phyloP scores from a whole-genome alignment of 1,284 basidiomycete species.

The Cutaneotrichosporon sp. region DNA sequence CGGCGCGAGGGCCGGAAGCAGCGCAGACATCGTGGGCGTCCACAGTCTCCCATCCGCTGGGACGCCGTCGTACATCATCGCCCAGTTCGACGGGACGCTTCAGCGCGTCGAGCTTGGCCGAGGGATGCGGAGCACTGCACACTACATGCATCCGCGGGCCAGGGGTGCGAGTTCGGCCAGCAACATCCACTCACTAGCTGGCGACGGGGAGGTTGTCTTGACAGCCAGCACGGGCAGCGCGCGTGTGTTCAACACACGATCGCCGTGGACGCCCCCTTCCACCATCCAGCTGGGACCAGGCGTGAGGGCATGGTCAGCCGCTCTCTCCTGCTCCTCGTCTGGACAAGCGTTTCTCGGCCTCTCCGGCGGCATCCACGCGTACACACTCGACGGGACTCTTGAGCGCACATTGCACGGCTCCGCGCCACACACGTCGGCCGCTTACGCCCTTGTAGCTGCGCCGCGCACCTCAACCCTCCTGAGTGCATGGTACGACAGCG shows the following conservation, averaged over 20 bases:
- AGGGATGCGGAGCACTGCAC: slow-evolving; percentile 7
- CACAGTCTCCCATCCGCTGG: slow-evolving; percentile 18
- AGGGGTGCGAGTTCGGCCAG: not conserved
- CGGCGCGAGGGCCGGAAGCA: slow-evolving; percentile 17
- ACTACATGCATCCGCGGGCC: slow-evolving; percentile 16
- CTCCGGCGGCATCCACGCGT: slow-evolving; percentile 7
- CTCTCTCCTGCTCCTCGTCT: slow-evolving; percentile 10
- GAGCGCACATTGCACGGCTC: slow-evolving; percentile 1
- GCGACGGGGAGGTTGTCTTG: slow-evolving; percentile 21
- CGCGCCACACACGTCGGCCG: slow-evolving; percentile 2
- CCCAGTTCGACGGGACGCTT: slow-evolving; percentile 39
- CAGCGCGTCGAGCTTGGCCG: slow-evolving; percentile 22
- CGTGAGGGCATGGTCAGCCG: slow-evolving; percentile 37
- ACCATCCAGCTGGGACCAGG: slow-evolving; percentile 17
- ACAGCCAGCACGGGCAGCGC: slow-evolving; percentile 21
- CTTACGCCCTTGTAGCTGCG: slow-evolving; percentile 10
- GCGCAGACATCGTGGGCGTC: slow-evolving; percentile 35
- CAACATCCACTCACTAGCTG: slow-evolving; percentile 14
- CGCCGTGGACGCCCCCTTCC: slow-evolving; percentile 33
- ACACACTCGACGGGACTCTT: not conserved
- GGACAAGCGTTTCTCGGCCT: slow-evolving; percentile 9
- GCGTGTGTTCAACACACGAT: slow-evolving; percentile 26
- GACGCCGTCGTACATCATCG: slow-evolving; percentile 17
- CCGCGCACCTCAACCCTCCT: slow-evolving; percentile 18
- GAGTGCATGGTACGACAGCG: slow-evolving; percentile 46